Base-by-base conservation (phyloP, 768 basidiomycete species). In the Termitomyces heimii region DNA sequence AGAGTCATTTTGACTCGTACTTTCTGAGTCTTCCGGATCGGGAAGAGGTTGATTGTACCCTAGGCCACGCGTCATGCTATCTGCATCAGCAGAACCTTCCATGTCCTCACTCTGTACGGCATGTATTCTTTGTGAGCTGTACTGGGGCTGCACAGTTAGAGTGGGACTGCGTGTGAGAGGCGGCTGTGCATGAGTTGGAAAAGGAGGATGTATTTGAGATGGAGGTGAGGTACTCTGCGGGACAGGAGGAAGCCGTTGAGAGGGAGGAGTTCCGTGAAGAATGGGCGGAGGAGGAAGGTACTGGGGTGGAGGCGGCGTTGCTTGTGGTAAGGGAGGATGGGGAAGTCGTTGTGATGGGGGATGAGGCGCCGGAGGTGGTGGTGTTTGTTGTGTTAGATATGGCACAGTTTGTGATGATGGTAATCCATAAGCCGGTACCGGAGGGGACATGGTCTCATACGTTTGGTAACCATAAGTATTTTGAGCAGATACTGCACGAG, bases 381-480 rank as follows among this genome's bases (percentile, higher is more conserved):
- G 59, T 7, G 55, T 55, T 39, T 53, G 58, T 16, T 57, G 58
- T 13, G 59, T 52, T 13, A 55, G 3, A 54, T 62, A 58, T 46
- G 59, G 54, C 4, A 57, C 54, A 28, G 49, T 55, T 42, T 60
- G 63, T 18, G 57, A 53, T 4, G 57, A 34, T n/a, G 58, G 47
- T 12, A 54, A 6, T 6, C 28, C 54, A 43, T 60, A 60, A 40
- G 48, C 53, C 28, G 57, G 45, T 16, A 57, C 26, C 4, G 60
- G 65, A 32, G 60, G 58, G 20, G 57, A 49, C 42, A 63, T 59
- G n/a, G 70, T 56, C 49, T 66, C 63, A 20, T 64, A 69, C 16
- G 65, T 59, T 35, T 65, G 64, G 55, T 67, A 66, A n/a, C 65
- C 65, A 48, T 63, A 63, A 26, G 60, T 20, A 26, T 57, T 56